These are phyloP conservation scores for Spathaspora girioi DNA, from an alignment of 805 yeast species.

Conservation along the genomic window DNA sequence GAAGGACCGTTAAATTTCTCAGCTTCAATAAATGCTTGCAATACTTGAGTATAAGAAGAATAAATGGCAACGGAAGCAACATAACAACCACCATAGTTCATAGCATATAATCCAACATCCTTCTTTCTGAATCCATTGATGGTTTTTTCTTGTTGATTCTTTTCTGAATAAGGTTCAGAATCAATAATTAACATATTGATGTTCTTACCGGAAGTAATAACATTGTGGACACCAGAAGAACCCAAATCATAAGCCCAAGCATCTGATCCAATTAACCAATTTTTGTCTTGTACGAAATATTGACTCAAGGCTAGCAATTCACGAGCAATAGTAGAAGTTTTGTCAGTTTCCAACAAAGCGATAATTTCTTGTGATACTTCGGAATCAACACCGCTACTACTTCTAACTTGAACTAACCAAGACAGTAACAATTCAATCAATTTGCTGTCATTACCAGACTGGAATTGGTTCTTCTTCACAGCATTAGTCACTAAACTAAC, in stretches of 20 bases:
- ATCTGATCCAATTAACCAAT: slow-evolving; percentile 92
- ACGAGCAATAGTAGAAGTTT: slow-evolving; percentile 34
- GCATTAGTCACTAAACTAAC: slow-evolving; percentile 43
- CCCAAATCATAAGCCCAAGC: slow-evolving; percentile 95
- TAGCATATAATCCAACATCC: slow-evolving; percentile 90
- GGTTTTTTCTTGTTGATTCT: slow-evolving; percentile 19
- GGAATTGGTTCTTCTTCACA: slow-evolving; percentile 42
- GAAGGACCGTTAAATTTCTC: slow-evolving; percentile 87
- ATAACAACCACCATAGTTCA: slow-evolving; percentile 85
- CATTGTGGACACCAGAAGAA: slow-evolving; percentile 84
- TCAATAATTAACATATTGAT: slow-evolving; percentile 85
- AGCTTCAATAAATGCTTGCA: slow-evolving; percentile 90
- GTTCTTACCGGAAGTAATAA: slow-evolving; percentile 69
- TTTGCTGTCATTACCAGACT: slow-evolving; percentile 40
- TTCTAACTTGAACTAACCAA: slow-evolving; percentile 61
- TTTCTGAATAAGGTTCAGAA: slow-evolving; percentile 63
- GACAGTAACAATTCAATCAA: slow-evolving; percentile 57
- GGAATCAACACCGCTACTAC: slow-evolving; percentile 22
- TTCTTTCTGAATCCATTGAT: slow-evolving; percentile 64
- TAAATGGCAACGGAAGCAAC: slow-evolving; percentile 95
- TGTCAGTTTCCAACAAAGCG: slow-evolving; percentile 36
- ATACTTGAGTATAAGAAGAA: slow-evolving; percentile 87
- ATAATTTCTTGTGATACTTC: slow-evolving; percentile 26
- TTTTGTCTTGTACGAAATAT: slow-evolving; percentile 45
- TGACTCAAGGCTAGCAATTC: slow-evolving; percentile 46